Evolutionary conservation across 768 basidiomycete species (phyloP), one percentile per base, ranked within the genome.

Genomic region (Dacryopinax primogenitus): DNA sequence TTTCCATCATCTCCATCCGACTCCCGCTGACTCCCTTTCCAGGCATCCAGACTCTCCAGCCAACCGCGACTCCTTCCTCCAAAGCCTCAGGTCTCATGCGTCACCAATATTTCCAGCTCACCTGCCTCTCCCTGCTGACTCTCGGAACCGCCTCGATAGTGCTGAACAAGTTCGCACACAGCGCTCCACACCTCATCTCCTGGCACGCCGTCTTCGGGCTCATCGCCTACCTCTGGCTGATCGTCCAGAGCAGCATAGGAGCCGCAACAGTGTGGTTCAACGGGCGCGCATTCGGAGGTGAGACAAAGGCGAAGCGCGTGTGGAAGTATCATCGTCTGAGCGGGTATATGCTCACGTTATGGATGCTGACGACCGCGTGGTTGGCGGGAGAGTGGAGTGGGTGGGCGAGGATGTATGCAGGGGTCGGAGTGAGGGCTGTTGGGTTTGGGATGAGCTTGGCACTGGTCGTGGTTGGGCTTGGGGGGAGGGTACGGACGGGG

Each of bases 171-270:
- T 74, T 73, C 44, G 64, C 79, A 0, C 75, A 81, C 63, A 74
- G 69, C 3, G 78, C 78, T 1, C 66, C 76, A 2, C 90, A 92
- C 71, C 86, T 88, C 66, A 80, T 79, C 2, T 81, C 84, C 9
- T 88, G 86, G 88, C 91, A 92, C 74, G 84, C 82, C 2, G 87
- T 89, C 44, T 78, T 90, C 64, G 91, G 90, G 0, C 73, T 87
- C n/a, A 72, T 83, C 36, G 75, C 79, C n/a, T 72, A 86, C 47
- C 67, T 73, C 11, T 88, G 86, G 87, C 74, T 90, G 44, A 28
- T 74, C 12, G 64, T 80, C 33, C 89, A 92, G 70, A 75, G 82
- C 6, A 65, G 78, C 9, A 18, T 90, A 0, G 90, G 90, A 3
- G 87, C 79, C 1, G 84, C 82, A n/a, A 88, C 86, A 62, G 87